Conservation (phyloP, 176 grass and related monocot species). For the Canna indica region DNA sequence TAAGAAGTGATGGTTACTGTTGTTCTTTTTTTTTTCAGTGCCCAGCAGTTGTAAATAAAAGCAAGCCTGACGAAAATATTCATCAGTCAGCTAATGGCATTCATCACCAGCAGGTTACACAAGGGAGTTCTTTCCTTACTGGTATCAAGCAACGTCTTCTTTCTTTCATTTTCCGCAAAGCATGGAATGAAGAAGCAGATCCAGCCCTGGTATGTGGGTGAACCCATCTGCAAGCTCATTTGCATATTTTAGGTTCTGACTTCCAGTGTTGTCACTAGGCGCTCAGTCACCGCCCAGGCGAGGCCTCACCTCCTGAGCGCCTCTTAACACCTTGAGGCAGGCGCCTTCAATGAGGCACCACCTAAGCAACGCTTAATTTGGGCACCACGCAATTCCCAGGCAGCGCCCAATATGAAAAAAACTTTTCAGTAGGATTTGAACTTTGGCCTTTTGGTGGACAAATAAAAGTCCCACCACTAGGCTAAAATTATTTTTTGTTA, state of each 20-base stretch:
- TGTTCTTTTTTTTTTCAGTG: conserved; percentile 11
- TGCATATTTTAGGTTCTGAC: neutral
- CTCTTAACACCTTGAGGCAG: too few relatives aligned
- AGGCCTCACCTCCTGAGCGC: too few relatives aligned
- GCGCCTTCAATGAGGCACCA: too few relatives aligned
- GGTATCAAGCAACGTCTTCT: conserved; percentile 88
- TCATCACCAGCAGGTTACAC: conserved; percentile 39
- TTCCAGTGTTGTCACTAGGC: too few relatives aligned
- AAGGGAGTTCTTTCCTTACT: conserved; percentile 54
- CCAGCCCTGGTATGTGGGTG: conserved; percentile 51
- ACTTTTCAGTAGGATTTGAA: too few relatives aligned
- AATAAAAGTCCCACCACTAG: too few relatives aligned
- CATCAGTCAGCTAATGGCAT: conserved; percentile 19
- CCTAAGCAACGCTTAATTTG: too few relatives aligned
- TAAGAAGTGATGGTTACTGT: neutral
- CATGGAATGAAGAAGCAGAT: conserved; percentile 80
- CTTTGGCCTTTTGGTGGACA: too few relatives aligned
- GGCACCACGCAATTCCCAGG: too few relatives aligned
- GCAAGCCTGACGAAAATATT: neutral
- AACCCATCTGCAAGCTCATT: conserved; percentile 12
- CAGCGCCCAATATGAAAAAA: too few relatives aligned
- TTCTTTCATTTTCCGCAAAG: conserved; percentile 84
- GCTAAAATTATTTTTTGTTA: too few relatives aligned
- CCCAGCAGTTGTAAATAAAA: neutral
- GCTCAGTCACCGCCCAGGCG: too few relatives aligned